Percentiles rank a stretch among this genome's conserved stretches.
These are phyloP conservation scores for Cyathus pygmaeus DNA, from an alignment of 1,284 basidiomycete species.

Conservation along the genomic window DNA sequence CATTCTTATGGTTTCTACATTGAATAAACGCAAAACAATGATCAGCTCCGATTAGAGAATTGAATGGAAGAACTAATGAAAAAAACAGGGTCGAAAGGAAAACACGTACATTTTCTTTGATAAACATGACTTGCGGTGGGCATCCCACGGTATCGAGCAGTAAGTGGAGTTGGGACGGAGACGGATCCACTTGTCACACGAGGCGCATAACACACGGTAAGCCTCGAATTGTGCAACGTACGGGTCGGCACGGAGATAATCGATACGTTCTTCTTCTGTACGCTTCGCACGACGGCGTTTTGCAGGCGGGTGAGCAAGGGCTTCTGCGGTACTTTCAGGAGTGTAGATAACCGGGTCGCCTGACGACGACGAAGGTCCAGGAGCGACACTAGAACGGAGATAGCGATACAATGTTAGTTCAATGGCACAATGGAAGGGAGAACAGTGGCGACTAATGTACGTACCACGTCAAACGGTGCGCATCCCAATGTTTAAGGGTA, in stretches of 20 bases:
- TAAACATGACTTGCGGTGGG: conserved; percentile 77
- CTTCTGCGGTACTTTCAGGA: conserved; percentile 51
- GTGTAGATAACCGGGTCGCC: conserved; percentile 50
- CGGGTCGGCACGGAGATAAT: conserved; percentile 76
- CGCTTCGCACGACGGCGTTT: conserved; percentile 79
- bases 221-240: conserved; percentile 82
- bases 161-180: conserved; percentile 83
- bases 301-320: conserved; percentile 54
- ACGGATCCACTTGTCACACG: conserved; percentile 84
- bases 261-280: conserved; percentile 81
- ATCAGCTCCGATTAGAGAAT: not conserved
- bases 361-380: conserved; percentile 6
- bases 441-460: conserved; percentile 25
- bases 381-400: conserved; percentile 5
- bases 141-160: conserved; percentile 85
- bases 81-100: not conserved
- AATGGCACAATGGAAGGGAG: conserved; percentile 3
- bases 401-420: not conserved
- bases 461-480: conserved; percentile 69
- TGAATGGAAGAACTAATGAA: conserved; percentile 4
- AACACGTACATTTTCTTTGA: conserved; percentile 70
- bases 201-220: conserved; percentile 79
- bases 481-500: conserved; percentile 75
- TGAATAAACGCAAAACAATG: not conserved
- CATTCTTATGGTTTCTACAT: conserved; percentile 58